phyloP scores from a whole-genome alignment of 495 filamentous ascomycete genomes.

The Talaromyces wortmannii region DNA sequence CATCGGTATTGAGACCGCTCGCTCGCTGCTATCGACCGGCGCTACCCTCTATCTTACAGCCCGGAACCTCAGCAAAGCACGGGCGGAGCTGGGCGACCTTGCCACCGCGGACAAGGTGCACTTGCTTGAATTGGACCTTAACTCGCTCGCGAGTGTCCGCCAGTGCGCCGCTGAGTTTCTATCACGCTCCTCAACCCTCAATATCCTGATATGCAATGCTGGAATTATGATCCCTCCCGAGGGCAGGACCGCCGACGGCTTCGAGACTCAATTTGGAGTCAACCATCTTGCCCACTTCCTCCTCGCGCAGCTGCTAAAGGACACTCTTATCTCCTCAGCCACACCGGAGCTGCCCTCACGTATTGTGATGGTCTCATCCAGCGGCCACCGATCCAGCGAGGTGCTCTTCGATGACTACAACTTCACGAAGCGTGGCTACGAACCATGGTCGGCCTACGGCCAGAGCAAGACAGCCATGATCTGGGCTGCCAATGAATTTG shows the following conservation, averaged over 20 bases:
- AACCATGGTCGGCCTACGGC: conserved; percentile 25
- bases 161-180: conserved; percentile 23
- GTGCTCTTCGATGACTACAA: conserved; percentile 23
- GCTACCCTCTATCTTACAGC: conserved; percentile 38
- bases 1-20: conserved; percentile 45
- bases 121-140: conserved; percentile 33
- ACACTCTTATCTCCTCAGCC: conserved; percentile 27
- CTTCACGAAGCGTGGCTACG: conserved; percentile 27
- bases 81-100: conserved; percentile 19
- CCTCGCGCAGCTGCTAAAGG: conserved; percentile 42
- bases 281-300: conserved; percentile 49
- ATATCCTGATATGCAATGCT: conserved; percentile 28
- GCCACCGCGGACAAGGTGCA: conserved; percentile 20
- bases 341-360: conserved; percentile 34
- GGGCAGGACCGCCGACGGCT: conserved; percentile 31
- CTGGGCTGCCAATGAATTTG: conserved; percentile 35
- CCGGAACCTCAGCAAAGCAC: conserved; percentile 29
- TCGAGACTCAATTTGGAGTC: conserved; percentile 42
- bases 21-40: conserved; percentile 38
- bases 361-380: conserved; percentile 32
- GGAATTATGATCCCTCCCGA: conserved; percentile 22
- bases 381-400: conserved; percentile 21
- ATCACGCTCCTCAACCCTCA: conserved; percentile 19
- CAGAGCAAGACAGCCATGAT: conserved; percentile 33
- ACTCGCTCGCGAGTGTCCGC: conserved; percentile 32